These are phyloP conservation scores for Ascochyta pisi DNA, from an alignment of 2,329 filamentous ascomycete genomes.

Conservation along the genomic window DNA sequence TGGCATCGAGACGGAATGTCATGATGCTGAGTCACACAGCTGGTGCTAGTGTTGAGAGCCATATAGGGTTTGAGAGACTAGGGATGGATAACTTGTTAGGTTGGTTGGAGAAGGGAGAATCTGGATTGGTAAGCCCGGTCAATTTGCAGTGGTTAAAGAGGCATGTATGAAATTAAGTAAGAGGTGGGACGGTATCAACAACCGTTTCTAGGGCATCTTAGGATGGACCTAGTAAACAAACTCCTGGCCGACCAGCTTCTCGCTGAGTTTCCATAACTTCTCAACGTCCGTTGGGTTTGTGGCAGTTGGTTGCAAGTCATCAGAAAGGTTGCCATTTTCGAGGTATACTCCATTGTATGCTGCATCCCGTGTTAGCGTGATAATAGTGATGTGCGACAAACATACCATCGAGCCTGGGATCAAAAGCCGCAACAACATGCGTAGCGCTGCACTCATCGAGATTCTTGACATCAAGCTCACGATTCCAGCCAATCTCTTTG, in stretches of 20 bases:
- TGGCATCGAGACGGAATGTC: slow-evolving; percentile 56
- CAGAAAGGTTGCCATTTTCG: slow-evolving; percentile 30
- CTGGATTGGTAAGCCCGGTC: slow-evolving; percentile 65
- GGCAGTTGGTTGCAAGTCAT: slow-evolving; percentile 28
- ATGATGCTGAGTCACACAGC: slow-evolving; percentile 73
- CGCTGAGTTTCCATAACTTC: slow-evolving; percentile 44
- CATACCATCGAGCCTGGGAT: slow-evolving; percentile 28
- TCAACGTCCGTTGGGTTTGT: slow-evolving; percentile 32
- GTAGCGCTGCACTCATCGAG: slow-evolving; percentile 40
- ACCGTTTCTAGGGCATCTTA: background rate
- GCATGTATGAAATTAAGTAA: background rate
- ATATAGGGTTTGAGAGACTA: slow-evolving; percentile 70
- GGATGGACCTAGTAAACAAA: slow-evolving; percentile 28
- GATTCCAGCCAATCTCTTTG: slow-evolving; percentile 28
- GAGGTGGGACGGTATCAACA: background rate
- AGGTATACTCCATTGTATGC: slow-evolving; percentile 38
- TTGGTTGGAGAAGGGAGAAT: slow-evolving; percentile 59
- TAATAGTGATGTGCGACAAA: background rate
- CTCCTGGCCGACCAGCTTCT: slow-evolving; percentile 39
- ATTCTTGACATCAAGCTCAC: slow-evolving; percentile 33
- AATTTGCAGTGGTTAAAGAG: slow-evolving; percentile 63
- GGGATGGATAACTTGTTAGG: slow-evolving; percentile 71
- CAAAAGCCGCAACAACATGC: slow-evolving; percentile 42
- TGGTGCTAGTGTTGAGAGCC: slow-evolving; percentile 70
- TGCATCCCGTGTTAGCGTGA: background rate